phyloP scores from a whole-genome alignment of 768 basidiomycete species.

The Termitomyces sp. region DNA sequence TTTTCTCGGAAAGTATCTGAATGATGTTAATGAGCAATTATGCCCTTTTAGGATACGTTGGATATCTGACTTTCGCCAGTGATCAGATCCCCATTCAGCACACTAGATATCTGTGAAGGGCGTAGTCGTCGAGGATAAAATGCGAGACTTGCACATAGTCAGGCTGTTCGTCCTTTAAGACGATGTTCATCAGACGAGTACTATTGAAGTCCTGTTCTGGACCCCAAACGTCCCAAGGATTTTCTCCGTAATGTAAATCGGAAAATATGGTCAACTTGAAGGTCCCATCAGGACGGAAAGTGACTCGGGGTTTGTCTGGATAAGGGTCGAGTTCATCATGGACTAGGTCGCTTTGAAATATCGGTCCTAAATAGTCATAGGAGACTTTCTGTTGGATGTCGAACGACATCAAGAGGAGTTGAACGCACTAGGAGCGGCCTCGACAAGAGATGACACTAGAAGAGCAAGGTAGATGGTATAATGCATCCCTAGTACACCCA shows the following conservation, averaged over 20 bases:
- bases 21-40: neutral
- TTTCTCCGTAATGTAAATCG: conserved; percentile 73
- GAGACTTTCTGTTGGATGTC: neutral
- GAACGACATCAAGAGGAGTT: neutral
- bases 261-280: conserved; percentile 75
- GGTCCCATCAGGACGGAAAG: conserved; percentile 51
- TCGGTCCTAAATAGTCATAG: neutral
- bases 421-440: conserved; percentile 7
- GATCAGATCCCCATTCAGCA: conserved; percentile 69
- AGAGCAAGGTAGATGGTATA: neutral
- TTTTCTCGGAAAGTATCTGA: conserved; percentile 65
- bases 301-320: conserved; percentile 38
- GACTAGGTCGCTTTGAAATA: neutral
- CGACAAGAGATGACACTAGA: neutral
- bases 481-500: neutral
- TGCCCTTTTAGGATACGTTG: neutral
- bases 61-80: conserved; percentile 58
- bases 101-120: conserved; percentile 30
- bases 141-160: conserved; percentile 55
- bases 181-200: conserved; percentile 46
- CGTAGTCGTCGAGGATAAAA: neutral
- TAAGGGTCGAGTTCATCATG: conserved; percentile 28
- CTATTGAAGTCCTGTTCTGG: conserved; percentile 65
- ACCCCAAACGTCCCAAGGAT: conserved; percentile 66
- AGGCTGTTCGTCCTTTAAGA: conserved; percentile 54